Base-by-base conservation (phyloP, 208 protist species). In the Crithidia fasciculata region DNA sequence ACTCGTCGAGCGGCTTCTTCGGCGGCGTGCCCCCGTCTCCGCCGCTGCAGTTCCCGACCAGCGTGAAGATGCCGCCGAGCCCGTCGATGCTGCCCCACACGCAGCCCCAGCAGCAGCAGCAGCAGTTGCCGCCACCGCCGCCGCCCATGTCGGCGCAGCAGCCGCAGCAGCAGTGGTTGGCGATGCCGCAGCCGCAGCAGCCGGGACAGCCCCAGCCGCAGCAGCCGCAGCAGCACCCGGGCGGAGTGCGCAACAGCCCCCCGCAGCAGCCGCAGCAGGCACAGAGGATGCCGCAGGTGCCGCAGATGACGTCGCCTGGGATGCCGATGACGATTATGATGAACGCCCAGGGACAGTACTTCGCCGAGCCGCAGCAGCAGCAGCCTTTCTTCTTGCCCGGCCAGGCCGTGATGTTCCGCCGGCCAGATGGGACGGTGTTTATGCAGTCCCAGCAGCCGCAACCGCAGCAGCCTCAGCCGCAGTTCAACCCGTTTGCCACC, bases 401-500 rank as follows among this genome's bases (percentile, higher is more conserved):
- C 15, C 76, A 77, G 60, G 59, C 75, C 12, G 43, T 76, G 37
- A 77, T 86, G 70, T 81, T 73, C 59, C 68, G 72, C 61, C 72
- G 70, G 8, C 73, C 73, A 6, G 70, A 83, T 28, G 74, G 69
- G 2, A 74, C 69, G 0, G 66, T 81, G 50, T 84, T 81, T 50
- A 83, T 81, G 82, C 73, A 72, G 43, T 41, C 60, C 36, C 72
- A 73, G 54, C 69, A 69, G 8, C 49, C 41, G 18, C 67, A 78
- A 7, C 49, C 44, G 18, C 52, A 63, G 18, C 52, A 60, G 53
- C 66, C 5, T 40, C 74, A 74, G 62, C 76, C 63, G 47, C 72
- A 67, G 43, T 60, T 85, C 13, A 75, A 65, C 55, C 66, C 78
- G 2, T 85, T 85, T 41, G 63, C 66, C 50, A 86, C 84, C 4